Percentiles rank a stretch among this genome's conserved stretches.
Evolutionary conservation across 495 filamentous ascomycete genomes (phyloP).

Genomic region (Usnea hakonensis): DNA sequence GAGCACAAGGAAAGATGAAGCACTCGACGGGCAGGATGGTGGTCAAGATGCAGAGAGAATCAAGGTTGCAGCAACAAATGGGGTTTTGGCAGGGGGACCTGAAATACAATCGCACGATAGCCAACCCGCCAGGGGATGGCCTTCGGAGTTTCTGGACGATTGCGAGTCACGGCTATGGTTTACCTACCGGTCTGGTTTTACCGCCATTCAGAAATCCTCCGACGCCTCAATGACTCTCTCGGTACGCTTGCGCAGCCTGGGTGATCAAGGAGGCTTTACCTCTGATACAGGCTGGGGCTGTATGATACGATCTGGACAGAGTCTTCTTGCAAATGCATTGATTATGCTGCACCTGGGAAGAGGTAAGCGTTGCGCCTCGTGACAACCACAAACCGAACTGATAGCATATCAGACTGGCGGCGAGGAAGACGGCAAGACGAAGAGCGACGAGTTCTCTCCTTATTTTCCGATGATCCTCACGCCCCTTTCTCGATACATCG

Average conservation of each 20-base stretch:
- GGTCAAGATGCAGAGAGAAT: not conserved
- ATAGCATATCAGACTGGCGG: slow-evolving; percentile 63
- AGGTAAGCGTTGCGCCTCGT: slow-evolving; percentile 43
- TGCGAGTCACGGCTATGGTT: slow-evolving; percentile 94
- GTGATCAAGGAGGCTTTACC: slow-evolving; percentile 75
- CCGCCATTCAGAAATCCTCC: slow-evolving; percentile 69
- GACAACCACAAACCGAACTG: slow-evolving; percentile 19
- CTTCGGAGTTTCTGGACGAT: slow-evolving; percentile 76
- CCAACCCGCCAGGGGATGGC: slow-evolving; percentile 58
- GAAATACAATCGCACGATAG: not conserved
- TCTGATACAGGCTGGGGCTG: slow-evolving; percentile 97
- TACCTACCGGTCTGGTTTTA: slow-evolving; percentile 87
- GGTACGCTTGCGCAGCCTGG: slow-evolving; percentile 74
- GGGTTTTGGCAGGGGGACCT: not conserved
- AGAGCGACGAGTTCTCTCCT: slow-evolving; percentile 64
- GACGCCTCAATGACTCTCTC: slow-evolving; percentile 76
- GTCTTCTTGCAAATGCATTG: slow-evolving; percentile 81
- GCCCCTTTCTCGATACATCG: slow-evolving; percentile 93
- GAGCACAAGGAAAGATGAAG: not conserved
- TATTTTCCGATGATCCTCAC: slow-evolving; percentile 81
- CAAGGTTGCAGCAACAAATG: slow-evolving; percentile 2
- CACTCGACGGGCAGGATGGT: not conserved
- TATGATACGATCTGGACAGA: slow-evolving; percentile 97
- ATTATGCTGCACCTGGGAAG: slow-evolving; percentile 64
- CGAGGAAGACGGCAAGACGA: slow-evolving; percentile 47